phyloP scores from a whole-genome alignment of 345 rosid genomes.

The Populus tremula region DNA sequence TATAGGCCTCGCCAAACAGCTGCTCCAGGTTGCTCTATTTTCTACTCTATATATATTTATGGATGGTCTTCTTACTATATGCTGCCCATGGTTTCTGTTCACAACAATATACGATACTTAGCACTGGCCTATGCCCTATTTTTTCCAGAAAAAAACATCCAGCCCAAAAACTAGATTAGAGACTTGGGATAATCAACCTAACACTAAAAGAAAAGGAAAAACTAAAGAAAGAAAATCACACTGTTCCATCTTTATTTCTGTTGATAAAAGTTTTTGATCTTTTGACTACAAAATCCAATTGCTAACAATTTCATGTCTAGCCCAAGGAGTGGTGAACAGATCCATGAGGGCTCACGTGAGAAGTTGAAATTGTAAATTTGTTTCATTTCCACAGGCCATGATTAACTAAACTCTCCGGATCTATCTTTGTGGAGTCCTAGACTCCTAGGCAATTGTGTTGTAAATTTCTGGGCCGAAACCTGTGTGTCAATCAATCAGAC shows the following conservation, averaged over 20 bases:
- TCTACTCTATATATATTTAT: not conserved
- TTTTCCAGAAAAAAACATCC: not conserved
- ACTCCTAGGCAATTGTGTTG: not conserved
- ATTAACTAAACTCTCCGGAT: not conserved
- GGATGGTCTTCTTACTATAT: not conserved
- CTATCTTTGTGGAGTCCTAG: not conserved
- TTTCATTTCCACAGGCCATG: not conserved
- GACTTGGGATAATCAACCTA: not conserved
- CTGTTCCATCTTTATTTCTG: not conserved
- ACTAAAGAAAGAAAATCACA: not conserved
- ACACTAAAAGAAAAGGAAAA: not conserved
- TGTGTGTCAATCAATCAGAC: not conserved
- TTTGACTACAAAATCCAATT: not conserved
- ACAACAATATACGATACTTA: not conserved
- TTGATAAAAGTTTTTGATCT: not conserved
- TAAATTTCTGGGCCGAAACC: not conserved
- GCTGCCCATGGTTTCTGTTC: not conserved
- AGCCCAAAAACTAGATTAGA: not conserved
- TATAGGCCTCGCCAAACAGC: conserved; percentile 55
- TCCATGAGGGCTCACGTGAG: not conserved
- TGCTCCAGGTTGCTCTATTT: conserved; percentile 39
- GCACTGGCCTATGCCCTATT: not conserved
- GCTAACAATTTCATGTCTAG: not conserved
- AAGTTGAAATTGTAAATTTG: not conserved
- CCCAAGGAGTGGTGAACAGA: not conserved